Base-by-base conservation (phyloP, 805 yeast genomes). In the Wickerhamomyces hampshirensis region DNA sequence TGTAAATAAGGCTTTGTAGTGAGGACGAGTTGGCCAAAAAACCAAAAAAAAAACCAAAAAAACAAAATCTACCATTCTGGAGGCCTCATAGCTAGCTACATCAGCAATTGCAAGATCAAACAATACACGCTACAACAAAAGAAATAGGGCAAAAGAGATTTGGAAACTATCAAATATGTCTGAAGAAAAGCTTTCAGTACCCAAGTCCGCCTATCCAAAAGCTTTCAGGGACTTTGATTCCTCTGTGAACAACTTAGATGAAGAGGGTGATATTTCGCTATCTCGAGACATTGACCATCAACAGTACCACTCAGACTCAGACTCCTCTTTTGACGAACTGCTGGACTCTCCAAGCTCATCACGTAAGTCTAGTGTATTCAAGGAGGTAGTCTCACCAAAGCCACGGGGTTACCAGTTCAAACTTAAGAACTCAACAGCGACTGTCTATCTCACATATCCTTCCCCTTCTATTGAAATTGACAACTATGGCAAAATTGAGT, bases 211-310 rank as follows among this genome's bases (percentile, higher is more conserved):
- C 6, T 50, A 50, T 35, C 52, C 56, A 1, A 30, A 34, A 8
- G 44, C 35, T 11, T 40, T 37, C 30, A 33, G 31, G 5, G 50
- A 46, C 31, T 48, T 51, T 28, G 48, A 46, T 28, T 33, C 48
- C 13, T 43, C 51, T 4, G 11, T 37, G 15, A 43, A 37, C 19
- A 35, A 46, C 32, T 23, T 43, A 15, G 56, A 51, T 30, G 50
- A 46, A n/a, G 56, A 51, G 24, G 53, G 54, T 5, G 52, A 51
- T 34, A 44, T 51, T 28, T 50, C 56, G 26, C 34, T 46, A 14
- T 31, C 41, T 11, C 33, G 37, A 24, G 46, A 36, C 27, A 8
- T 21, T 11, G 24, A 21, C 7, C 11, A 7, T 21, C 24, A 23
- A 28, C 14, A 24, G 27, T 17, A 11, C 26, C 28, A 19, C 5